phyloP scores from a whole-genome alignment of 768 basidiomycete species.

The Fomitopsis pulvina region DNA sequence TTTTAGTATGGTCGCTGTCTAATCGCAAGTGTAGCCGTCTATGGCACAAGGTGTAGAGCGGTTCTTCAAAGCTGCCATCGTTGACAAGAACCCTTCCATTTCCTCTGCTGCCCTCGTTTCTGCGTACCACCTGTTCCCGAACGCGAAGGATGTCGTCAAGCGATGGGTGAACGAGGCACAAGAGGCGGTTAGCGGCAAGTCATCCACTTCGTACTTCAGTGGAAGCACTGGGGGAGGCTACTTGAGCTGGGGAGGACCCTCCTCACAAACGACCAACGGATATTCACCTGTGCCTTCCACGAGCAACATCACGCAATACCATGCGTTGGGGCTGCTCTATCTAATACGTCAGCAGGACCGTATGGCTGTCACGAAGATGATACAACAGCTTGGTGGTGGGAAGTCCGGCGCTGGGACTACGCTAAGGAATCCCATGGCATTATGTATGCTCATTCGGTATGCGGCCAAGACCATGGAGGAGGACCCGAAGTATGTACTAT shows the following conservation, averaged over 20 bases:
- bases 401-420: slow-evolving; percentile 79
- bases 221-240: slow-evolving; percentile 46
- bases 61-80: slow-evolving; percentile 99
- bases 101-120: slow-evolving; percentile 96
- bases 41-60: slow-evolving; percentile 98
- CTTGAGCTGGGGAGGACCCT: slow-evolving; percentile 65
- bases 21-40: slow-evolving; percentile 61
- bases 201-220: slow-evolving; percentile 63
- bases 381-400: slow-evolving; percentile 91
- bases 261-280: slow-evolving; percentile 41
- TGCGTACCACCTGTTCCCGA: slow-evolving; percentile 92
- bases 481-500: slow-evolving; percentile 80
- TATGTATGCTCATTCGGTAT: slow-evolving; percentile 98
- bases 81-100: slow-evolving; percentile 92
- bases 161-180: slow-evolving; percentile 99
- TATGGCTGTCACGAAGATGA: slow-evolving; percentile 99
- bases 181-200: slow-evolving; percentile 90
- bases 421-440: slow-evolving; percentile 92
- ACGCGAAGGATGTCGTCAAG: slow-evolving; percentile 92
- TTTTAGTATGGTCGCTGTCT: not conserved
- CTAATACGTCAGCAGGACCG: slow-evolving; percentile 95
- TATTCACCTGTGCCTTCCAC: slow-evolving; percentile 81
- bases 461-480: slow-evolving; percentile 99
- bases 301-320: slow-evolving; percentile 95
- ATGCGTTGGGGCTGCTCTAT: slow-evolving; percentile 90